phyloP scores from a whole-genome alignment of 495 filamentous ascomycete genomes.

The Cladorrhinum samala region DNA sequence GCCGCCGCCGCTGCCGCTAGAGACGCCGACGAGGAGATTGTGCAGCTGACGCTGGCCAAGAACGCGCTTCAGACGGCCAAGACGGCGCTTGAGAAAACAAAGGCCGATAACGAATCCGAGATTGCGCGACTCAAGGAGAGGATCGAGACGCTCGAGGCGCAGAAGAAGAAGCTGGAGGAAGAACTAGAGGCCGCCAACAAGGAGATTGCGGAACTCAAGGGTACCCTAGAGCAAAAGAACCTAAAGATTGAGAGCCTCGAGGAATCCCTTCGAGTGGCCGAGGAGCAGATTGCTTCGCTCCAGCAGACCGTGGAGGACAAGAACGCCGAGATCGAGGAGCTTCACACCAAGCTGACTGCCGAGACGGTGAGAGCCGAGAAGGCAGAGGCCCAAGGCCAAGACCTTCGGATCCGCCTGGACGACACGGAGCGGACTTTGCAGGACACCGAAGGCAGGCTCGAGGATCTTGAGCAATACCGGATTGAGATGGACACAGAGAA shows the following conservation, averaged over 20 bases:
- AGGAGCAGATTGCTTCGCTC: slow-evolving; percentile 25
- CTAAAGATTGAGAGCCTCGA: slow-evolving; percentile 24
- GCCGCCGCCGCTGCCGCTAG: slow-evolving; percentile 26
- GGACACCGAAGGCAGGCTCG: slow-evolving; percentile 17
- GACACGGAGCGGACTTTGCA: slow-evolving; percentile 22
- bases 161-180: slow-evolving; percentile 25
- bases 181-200: slow-evolving; percentile 19
- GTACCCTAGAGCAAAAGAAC: slow-evolving; percentile 16
- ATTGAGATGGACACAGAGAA: slow-evolving; percentile 21
- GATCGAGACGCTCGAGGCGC: slow-evolving; percentile 15
- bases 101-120: slow-evolving; percentile 15
- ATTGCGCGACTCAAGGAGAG: slow-evolving; percentile 16
- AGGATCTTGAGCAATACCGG: slow-evolving; percentile 27
- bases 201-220: slow-evolving; percentile 24
- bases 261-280: slow-evolving; percentile 23
- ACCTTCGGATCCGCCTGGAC: slow-evolving; percentile 24
- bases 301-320: slow-evolving; percentile 28
- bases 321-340: slow-evolving; percentile 22
- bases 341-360: slow-evolving; percentile 21
- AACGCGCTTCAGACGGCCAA: slow-evolving; percentile 11
- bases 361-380: slow-evolving; percentile 23
- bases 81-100: slow-evolving; percentile 15
- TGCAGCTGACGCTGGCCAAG: slow-evolving; percentile 19
- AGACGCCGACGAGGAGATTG: slow-evolving; percentile 22
- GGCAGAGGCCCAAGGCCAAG: slow-evolving; percentile 22